A percentile compares a stretch with the other conserved stretches of the same genome.
These are phyloP conservation scores for Macrolepiota dolichaula DNA, from an alignment of 768 basidiomycete species.

Conservation along the genomic window DNA sequence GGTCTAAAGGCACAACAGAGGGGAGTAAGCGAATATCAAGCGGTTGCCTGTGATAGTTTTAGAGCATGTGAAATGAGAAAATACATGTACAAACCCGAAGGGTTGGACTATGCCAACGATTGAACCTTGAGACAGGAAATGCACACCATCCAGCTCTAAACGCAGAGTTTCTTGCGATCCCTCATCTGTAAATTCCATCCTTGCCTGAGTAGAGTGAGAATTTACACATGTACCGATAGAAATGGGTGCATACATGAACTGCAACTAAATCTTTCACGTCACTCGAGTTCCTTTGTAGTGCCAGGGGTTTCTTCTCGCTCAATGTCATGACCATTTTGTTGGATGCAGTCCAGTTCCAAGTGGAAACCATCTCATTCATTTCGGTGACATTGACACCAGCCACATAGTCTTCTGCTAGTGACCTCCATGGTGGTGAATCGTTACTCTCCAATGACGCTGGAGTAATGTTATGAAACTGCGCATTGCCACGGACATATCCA, in stretches of 20 bases:
- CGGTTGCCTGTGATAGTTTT: conserved; percentile 33
- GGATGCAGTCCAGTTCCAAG: conserved; percentile 71
- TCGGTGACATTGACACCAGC: conserved; percentile 47
- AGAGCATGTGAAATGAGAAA: neutral
- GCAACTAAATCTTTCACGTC: conserved; percentile 47
- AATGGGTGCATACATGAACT: conserved; percentile 53
- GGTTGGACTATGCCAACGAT: conserved; percentile 75
- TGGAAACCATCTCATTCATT: conserved; percentile 42
- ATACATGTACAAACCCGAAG: conserved; percentile 42
- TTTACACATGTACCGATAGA: conserved; percentile 2
- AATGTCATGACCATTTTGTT: conserved; percentile 64
- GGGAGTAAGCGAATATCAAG: conserved; percentile 70
- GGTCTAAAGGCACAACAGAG: conserved; percentile 53
- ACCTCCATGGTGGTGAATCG: conserved; percentile 44
- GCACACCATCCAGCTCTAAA: conserved; percentile 75
- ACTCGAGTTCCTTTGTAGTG: conserved; percentile 27
- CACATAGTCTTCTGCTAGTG: conserved; percentile 48
- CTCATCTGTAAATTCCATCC: conserved; percentile 60
- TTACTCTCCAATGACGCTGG: conserved; percentile 35
- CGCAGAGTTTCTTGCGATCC: conserved; percentile 53
- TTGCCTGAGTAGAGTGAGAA: conserved; percentile 45
- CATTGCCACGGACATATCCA: conserved; percentile 69
- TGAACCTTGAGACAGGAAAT: conserved; percentile 69
- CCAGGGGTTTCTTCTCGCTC: conserved; percentile 51
- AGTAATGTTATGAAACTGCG: conserved; percentile 64